Base-by-base conservation (phyloP, 2,329 filamentous ascomycete genomes). In the Rhytidhysteron rufulum region DNA sequence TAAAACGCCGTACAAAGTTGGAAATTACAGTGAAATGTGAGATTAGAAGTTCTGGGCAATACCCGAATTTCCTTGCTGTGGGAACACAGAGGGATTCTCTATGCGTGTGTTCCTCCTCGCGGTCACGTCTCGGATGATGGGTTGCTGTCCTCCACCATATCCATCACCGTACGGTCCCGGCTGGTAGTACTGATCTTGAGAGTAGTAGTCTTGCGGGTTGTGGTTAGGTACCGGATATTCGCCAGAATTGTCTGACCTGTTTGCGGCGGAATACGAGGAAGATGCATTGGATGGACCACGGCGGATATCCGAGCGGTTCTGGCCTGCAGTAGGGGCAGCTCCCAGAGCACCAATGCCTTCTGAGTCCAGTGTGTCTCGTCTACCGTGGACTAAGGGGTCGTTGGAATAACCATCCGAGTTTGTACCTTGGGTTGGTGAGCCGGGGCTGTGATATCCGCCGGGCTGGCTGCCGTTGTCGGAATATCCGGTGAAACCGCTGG, bases 1-100 rank as follows among this genome's bases (percentile, higher is more conserved):
- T n/a, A n/a, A n/a, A n/a, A n/a, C n/a, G n/a, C n/a, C 34, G 21
- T 22, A 36, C 11, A 20, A 19, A 29, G 17, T 7, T 19, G 17
- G 35, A 27, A 29, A 29, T 15, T 11, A 13, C 16, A 29, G 11
- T 20, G 17, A n/a, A 35, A 18, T 20, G 19, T 47, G n/a, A n/a
- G n/a, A n/a, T 44, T 79, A 97, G 58, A 98, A 98, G 67, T 98
- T 98, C 69, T 97, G 93, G 22, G 93, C 87, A 57, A 98, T 96
- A 43, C 93, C 93, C 29, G 88, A 88, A 56, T 87, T 95, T 24
- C 80, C 82, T 71, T 95, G 89, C 60, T 94, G 88, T 9, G 91
- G 90, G 57, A 87, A 94, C 47, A 93, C 86, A 32, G 86, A 80
- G 2, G 88, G 85, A 62, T 85, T 95, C 70, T 97, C 90, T 58